These are phyloP conservation scores for Penicillium malachiteum DNA, from an alignment of 495 filamentous ascomycete genomes.

Conservation along the genomic window DNA sequence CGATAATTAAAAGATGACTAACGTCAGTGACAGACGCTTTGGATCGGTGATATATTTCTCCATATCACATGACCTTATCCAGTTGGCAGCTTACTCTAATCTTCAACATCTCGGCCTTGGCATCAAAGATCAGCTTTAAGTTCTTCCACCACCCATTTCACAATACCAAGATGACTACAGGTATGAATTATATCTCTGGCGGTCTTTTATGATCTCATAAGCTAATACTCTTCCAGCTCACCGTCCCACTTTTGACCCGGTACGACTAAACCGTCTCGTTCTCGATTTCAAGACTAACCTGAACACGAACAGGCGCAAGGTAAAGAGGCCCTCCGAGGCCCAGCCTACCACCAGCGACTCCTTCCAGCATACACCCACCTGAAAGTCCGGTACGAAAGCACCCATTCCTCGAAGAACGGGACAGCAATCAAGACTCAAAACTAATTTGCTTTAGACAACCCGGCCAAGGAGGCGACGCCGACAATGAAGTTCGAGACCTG, in stretches of 20 bases:
- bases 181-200: constrained; percentile 28
- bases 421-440: not conserved
- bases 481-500: constrained; percentile 72
- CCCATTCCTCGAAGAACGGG: no score
- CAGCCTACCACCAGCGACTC: constrained; percentile 94
- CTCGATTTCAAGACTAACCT: constrained; percentile 12
- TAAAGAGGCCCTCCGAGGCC: constrained; percentile 90
- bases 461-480: constrained; percentile 85
- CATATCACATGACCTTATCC: not conserved
- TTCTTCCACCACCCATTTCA: not conserved
- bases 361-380: constrained; percentile 89
- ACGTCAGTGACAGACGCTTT: not conserved
- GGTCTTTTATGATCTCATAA: not conserved
- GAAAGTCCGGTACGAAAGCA: constrained; percentile 68
- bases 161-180: constrained; percentile 61
- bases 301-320: constrained; percentile 67
- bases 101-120: not conserved
- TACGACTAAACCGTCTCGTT: constrained; percentile 41
- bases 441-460: constrained; percentile 58
- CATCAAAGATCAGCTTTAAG: not conserved
- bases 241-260: constrained; percentile 91
- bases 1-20: not conserved
- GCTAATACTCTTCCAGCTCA: constrained; percentile 53
- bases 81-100: not conserved
- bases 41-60: not conserved